Percentiles rank a stretch among this genome's conserved stretches.
These are phyloP conservation scores for Ceratocystis huliohia DNA, from an alignment of 2,329 filamentous ascomycete species.

Conservation along the genomic window DNA sequence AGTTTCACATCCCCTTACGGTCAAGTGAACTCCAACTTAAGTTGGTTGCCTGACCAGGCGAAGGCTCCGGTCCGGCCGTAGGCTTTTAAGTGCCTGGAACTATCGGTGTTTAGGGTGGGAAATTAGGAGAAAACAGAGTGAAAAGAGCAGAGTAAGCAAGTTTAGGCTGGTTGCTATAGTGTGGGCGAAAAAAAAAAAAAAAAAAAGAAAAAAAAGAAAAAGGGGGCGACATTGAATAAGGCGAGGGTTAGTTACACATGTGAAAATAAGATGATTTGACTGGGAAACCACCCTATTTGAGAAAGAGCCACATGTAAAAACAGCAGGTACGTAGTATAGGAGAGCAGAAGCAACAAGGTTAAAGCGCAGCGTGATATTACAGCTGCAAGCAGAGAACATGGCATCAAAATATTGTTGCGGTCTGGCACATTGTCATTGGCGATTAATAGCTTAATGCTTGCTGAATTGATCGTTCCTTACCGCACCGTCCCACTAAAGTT, in stretches of 20 bases:
- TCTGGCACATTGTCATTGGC: neutral
- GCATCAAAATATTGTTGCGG: neutral
- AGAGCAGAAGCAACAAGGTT: neutral
- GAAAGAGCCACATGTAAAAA: neutral
- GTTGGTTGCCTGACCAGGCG: neutral
- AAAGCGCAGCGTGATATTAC: neutral
- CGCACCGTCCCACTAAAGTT: neutral
- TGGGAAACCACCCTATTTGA: neutral
- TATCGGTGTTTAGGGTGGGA: neutral
- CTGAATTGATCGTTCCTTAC: conserved; percentile 1
- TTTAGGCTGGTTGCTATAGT: neutral
- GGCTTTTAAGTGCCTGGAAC: neutral
- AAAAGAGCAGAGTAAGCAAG: neutral
- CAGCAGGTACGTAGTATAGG: neutral
- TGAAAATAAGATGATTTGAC: neutral
- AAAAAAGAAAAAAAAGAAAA: neutral
- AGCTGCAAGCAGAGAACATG: neutral
- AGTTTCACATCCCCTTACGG: neutral
- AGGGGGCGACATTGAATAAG: neutral
- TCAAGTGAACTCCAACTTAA: neutral
- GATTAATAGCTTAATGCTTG: neutral
- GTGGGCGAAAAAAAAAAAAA: neutral
- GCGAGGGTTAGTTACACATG: neutral
- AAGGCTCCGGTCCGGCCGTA: neutral
- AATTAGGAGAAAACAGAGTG: neutral